Evolutionary conservation across 1,284 basidiomycete species (phyloP), one percentile per base, ranked within the genome.

Genomic region (Irpex lacteus): DNA sequence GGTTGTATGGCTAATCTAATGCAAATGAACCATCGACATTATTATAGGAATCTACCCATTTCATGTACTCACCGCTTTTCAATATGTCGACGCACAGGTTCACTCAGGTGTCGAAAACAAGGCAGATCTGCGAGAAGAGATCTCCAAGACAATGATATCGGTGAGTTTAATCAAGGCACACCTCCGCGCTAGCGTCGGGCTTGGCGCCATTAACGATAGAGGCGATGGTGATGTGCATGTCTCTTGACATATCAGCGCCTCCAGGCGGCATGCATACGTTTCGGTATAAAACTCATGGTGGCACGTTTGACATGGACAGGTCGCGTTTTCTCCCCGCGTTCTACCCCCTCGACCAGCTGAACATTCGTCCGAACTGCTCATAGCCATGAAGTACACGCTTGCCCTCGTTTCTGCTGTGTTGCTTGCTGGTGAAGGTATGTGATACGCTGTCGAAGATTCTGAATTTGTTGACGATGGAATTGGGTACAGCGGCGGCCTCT

Each of bases 401-500:
- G 60, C 36, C 19, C 34, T 55, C 38, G 21, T 55, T n/a, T 53
- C 60, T 44, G 36, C 49, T 52, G 60, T 44, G n/a, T 55, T 61
- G 36, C 49, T 52, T 18, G 60, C 37, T 18, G 50, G 50, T 55
- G 50, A 54, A 61, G 60, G 60, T 61, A 18, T 3, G 60, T 61
- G 47, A 3, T 26, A 15, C 13, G 7, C 8, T 13, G 13, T 37
- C 8, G 36, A 34, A 13, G 15, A 44, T 44, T 5, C 8, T 44
- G 8, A 36, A 11, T 4, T 26, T 34, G 40, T n/a, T 32, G 21
- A 56, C 18, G 54, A 18, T 56, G n/a, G 53, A 47, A 37, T 13
- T 18, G 40, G 26, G 6, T n/a, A 44, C 44, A 58, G 61, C 37
- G 19, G 34, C 54, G 36, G 61, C 61, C 11, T 54, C 60, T 18